phyloP scores from a whole-genome alignment of 2,329 filamentous ascomycete species.

The Colletotrichum shisoi region DNA sequence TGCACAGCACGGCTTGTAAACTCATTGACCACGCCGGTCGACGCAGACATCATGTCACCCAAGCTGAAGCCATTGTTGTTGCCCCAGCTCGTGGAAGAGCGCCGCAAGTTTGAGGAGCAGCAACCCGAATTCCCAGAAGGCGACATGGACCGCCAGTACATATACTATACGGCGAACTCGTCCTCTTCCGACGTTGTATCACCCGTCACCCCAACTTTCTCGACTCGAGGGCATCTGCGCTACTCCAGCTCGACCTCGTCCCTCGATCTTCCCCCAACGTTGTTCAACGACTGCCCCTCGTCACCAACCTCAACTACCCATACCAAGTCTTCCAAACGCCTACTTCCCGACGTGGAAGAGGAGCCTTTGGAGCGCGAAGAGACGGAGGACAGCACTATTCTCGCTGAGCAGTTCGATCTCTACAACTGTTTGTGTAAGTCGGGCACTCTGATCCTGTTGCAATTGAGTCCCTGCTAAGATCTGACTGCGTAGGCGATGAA shows the following conservation, averaged over 20 bases:
- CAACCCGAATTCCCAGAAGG: conserved; percentile 43
- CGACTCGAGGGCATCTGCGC: conserved; percentile 68
- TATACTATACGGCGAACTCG: conserved; percentile 60
- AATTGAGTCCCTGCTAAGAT: conserved; percentile 38
- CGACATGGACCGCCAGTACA: conserved; percentile 50
- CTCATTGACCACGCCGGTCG: neutral
- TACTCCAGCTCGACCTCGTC: conserved; percentile 82
- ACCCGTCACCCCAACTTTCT: conserved; percentile 76
- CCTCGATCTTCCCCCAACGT: conserved; percentile 66
- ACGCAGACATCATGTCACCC: conserved; percentile 52
- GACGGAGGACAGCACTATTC: conserved; percentile 60
- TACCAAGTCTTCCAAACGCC: conserved; percentile 67
- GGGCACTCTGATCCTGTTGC: neutral
- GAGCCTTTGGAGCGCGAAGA: conserved; percentile 75
- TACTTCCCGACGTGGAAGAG: conserved; percentile 83
- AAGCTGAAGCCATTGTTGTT: conserved; percentile 63
- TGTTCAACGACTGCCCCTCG: conserved; percentile 59
- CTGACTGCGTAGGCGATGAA: conserved; percentile 61
- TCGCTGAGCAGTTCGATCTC: conserved; percentile 56
- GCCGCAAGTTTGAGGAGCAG: conserved; percentile 53
- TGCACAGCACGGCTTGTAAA: conserved; percentile 4
- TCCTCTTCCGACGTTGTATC: conserved; percentile 73
- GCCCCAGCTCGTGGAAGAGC: conserved; percentile 62
- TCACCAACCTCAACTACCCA: conserved; percentile 58
- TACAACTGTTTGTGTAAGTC: conserved; percentile 79